Base-by-base conservation (phyloP, 179 eudicot genomes). In the Actinidia arguta region DNA sequence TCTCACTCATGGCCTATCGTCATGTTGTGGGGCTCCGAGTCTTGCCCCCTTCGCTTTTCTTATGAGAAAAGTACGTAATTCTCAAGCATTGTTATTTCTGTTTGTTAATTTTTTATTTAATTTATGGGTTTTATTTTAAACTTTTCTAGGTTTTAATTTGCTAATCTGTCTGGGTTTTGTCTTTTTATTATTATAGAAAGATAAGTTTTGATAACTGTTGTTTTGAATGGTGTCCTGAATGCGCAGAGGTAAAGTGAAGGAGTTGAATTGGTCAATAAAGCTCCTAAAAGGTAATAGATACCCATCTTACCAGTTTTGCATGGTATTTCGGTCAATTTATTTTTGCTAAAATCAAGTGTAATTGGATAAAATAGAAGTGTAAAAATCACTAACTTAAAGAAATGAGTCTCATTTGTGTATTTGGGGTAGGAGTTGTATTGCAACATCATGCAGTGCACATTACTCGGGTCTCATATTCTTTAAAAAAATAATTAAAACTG, bases 1-100 rank as follows among this genome's bases (percentile, higher is more conserved):
- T 88, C 42, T 91, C 93, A 39, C 84, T 90, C 4, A 75, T 90
- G 78, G 71, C 87, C 0, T 91, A 91, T 83, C 92, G 94, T 4
- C 86, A 87, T 62, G 73, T 84, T 48, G 80, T 91, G 46, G 94
- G 86, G 82, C 27, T 0, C n/a, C 88, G 1, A 78, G 83, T 6
- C 78, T 91, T 31, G 82, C 83, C 3, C 94, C 92, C 16, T 88
- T 90, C 42, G 92, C 92, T n/a, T 16, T 51, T 87, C 27, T 81
- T 50, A 62, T 75, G 78, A 6, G 92, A 91, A 78, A 85, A 90
- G 94, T 91, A 76, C 27, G 55, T 48, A 9, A 8, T 66, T 31
- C 6, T 10, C 12, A 3, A n/a, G n/a, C 1, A 2, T 1, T 71
- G 5, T 46, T 47, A 7, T 4, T 47, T 7, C 9, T 47, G 3